Evolutionary conservation across 306 rosid species (phyloP), one percentile per base, ranked within the genome.

Genomic region (Hippophae tibetana): DNA sequence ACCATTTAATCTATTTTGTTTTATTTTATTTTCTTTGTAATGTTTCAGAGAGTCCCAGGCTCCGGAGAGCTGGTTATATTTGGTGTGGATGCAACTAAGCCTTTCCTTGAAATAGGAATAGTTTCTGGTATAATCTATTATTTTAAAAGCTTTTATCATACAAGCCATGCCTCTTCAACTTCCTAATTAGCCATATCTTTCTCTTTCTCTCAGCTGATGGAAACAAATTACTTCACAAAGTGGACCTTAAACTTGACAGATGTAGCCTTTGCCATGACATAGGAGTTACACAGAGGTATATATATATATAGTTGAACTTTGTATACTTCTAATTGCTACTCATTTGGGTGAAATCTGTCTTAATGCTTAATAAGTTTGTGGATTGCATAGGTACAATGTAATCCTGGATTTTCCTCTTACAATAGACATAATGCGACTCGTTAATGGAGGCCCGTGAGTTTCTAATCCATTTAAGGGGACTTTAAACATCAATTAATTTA

Each of bases 331-430:
- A 5, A 53, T 10, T 7, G 12, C 5, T 31, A 9, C 5, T 62
- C 38, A 31, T 31, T 31, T 31, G 38, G 38, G 4, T 31, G 38
- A 4, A 31, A 31, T 31, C 1, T 2, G 5, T 31, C 38, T 31
- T 31, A 31, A 47, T 9, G n/a, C 10, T 47, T 47, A 10, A 47
- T 3, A n/a, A 9, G 10, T 47, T 10, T 43, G 9, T 8, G 26
- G 54, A 57, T 44, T 23, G 61, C 66, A 47, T 65, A 86, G 97
- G 72, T 89, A 74, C 75, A 82, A 65, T 60, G 82, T 86, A 65
- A 76, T 86, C 48, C 57, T 84, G 87, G 95, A 89, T 78, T 77
- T 73, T 68, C 81, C 92, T 7, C 72, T 80, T 42, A 86, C 82
- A 41, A 57, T 89, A 64, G 86, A 82, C 70, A 59, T 82, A 25